These are phyloP conservation scores for Mycena rosella DNA, from an alignment of 768 basidiomycete species.

Conservation along the genomic window DNA sequence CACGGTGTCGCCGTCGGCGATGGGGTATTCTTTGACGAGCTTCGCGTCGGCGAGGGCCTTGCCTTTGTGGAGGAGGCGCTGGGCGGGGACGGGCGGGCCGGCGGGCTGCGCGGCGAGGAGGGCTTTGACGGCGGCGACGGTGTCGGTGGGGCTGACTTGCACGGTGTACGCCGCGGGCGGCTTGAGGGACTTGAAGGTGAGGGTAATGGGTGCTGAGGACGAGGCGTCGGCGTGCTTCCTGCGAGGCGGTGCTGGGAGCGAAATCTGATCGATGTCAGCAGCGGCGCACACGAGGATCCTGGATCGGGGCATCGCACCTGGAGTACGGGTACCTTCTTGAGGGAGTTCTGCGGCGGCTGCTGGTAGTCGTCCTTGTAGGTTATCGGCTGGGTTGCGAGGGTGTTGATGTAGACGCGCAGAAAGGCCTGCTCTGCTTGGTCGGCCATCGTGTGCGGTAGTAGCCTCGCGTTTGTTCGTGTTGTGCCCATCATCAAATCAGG, in stretches of 20 bases:
- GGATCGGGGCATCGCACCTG: conserved; percentile 58
- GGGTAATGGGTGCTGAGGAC: conserved; percentile 61
- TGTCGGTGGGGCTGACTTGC: conserved; percentile 82
- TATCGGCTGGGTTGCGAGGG: conserved; percentile 75
- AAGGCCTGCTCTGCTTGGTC: conserved; percentile 77
- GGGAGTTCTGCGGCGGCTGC: conserved; percentile 72
- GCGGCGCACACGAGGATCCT: neutral
- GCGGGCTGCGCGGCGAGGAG: conserved; percentile 74
- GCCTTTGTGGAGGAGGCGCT: conserved; percentile 92
- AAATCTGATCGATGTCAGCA: conserved; percentile 55
- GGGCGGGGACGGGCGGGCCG: conserved; percentile 84
- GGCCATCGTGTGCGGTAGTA: conserved; percentile 44
- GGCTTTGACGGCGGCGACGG: conserved; percentile 83
- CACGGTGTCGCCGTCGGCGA: conserved; percentile 84
- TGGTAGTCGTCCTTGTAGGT: conserved; percentile 82
- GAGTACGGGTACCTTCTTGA: conserved; percentile 78
- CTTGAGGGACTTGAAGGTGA: conserved; percentile 94
- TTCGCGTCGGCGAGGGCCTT: conserved; percentile 93
- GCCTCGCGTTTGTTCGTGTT: neutral
- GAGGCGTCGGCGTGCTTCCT: conserved; percentile 45
- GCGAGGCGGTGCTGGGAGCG: conserved; percentile 69
- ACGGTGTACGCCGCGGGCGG: conserved; percentile 84
- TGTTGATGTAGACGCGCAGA: conserved; percentile 73
- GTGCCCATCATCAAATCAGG: neutral
- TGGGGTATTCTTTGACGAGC: conserved; percentile 90